Evolutionary conservation across 345 rosid genomes (phyloP).

Genomic region (Salix exigua): DNA sequence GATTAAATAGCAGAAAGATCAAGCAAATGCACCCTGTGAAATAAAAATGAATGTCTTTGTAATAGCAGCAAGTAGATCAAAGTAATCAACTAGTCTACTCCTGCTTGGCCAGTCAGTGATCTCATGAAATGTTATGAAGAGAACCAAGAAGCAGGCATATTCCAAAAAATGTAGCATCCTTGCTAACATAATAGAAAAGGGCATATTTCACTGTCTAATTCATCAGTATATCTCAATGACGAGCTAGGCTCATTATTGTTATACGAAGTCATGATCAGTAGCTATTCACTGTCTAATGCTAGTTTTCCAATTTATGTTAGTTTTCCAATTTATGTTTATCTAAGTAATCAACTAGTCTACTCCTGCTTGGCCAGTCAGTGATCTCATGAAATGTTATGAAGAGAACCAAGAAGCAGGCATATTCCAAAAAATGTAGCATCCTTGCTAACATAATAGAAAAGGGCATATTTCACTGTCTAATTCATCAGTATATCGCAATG

Average conservation of each 20-base stretch:
- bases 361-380: not conserved
- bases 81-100: not conserved
- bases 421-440: no score
- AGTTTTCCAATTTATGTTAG: not conserved
- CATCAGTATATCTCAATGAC: not conserved
- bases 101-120: not conserved
- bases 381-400: not conserved
- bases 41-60: not conserved
- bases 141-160: no score
- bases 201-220: not conserved
- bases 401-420: no score
- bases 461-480: not conserved
- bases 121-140: not conserved
- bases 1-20: not conserved
- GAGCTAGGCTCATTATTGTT: not conserved
- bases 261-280: not conserved
- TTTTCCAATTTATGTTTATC: not conserved
- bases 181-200: not conserved
- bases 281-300: not conserved
- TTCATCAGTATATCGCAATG: not conserved
- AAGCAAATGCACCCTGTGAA: not conserved
- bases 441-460: not conserved
- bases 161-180: no score
- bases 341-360: not conserved
- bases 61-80: not conserved